phyloP scores from a whole-genome alignment of 768 basidiomycete species.

The Cubamyces sp. region DNA sequence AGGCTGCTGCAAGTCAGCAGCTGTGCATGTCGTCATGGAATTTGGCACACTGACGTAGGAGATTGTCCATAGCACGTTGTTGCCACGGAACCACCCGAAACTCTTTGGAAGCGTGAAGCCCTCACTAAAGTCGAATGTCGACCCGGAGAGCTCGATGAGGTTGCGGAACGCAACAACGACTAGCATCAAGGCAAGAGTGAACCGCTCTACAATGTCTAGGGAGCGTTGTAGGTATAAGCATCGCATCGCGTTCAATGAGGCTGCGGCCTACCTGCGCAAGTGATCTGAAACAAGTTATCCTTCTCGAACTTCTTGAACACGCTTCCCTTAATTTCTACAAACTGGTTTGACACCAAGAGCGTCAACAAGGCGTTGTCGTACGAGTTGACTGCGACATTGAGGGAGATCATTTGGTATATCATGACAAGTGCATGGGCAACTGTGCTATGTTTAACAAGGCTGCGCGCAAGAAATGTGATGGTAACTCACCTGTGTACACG shows the following conservation, averaged over 20 bases:
- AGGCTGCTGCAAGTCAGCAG: slow-evolving; percentile 55
- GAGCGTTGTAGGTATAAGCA: too few relatives aligned
- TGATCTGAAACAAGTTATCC: slow-evolving; percentile 97
- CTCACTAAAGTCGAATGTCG: slow-evolving; percentile 77
- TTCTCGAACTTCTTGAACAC: slow-evolving; percentile 99
- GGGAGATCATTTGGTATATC: slow-evolving; percentile 91
- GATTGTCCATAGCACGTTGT: slow-evolving; percentile 83
- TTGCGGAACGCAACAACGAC: slow-evolving; percentile 91
- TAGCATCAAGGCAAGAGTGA: slow-evolving; percentile 90
- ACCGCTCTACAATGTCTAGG: slow-evolving; percentile 95
- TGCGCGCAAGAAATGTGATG: not conserved
- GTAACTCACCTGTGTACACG: slow-evolving; percentile 74
- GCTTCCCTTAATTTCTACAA: slow-evolving; percentile 98
- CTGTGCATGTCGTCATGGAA: not conserved
- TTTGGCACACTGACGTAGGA: slow-evolving; percentile 67
- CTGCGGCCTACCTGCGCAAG: slow-evolving; percentile 80
- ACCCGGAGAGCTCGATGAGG: slow-evolving; percentile 90
- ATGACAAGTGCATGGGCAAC: slow-evolving; percentile 92
- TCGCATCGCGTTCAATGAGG: too few relatives aligned
- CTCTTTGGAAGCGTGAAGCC: slow-evolving; percentile 79
- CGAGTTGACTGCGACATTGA: slow-evolving; percentile 98
- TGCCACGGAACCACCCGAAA: slow-evolving; percentile 83
- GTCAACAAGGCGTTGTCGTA: slow-evolving; percentile 96
- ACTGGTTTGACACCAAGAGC: slow-evolving; percentile 94
- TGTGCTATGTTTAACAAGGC: slow-evolving; percentile 36